Percentiles rank a stretch among this genome's conserved stretches.
phyloP scores from a whole-genome alignment of 176 grass and related monocot genomes.

The Elymus sibiricus region DNA sequence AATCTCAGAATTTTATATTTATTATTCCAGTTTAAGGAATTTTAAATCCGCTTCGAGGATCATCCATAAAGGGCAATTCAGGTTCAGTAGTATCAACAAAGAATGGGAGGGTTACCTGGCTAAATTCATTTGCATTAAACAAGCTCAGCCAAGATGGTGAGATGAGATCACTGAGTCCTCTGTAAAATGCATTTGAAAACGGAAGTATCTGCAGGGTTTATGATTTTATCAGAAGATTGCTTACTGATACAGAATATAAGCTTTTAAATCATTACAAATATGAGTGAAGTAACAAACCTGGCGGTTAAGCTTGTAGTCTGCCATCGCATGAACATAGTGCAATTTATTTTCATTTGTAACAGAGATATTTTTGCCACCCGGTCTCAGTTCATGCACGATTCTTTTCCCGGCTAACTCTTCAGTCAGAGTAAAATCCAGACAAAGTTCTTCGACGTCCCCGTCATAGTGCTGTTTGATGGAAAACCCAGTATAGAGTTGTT shows the following conservation, averaged over 20 bases:
- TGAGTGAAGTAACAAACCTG: constrained; percentile 49
- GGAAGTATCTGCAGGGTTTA: constrained; percentile 70
- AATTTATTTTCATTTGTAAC: constrained; percentile 95
- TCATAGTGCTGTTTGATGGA: constrained; percentile 73
- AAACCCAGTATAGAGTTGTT: constrained; percentile 15
- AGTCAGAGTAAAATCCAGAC: constrained; percentile 92
- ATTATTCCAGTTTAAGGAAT: not conserved
- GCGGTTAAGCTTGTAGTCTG: constrained; percentile 91
- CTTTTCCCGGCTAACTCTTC: constrained; percentile 84
- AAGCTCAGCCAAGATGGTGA: constrained; percentile 88
- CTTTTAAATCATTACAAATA: constrained; percentile 4
- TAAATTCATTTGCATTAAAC: constrained; percentile 99
- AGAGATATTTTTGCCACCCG: constrained; percentile 84
- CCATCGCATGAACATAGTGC: constrained; percentile 96
- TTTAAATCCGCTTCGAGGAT: not conserved
- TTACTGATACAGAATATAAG: constrained; percentile 8
- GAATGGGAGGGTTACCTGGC: constrained; percentile 59
- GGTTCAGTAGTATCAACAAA: constrained; percentile 1
- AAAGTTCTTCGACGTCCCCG: constrained; percentile 76
- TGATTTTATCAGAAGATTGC: not conserved
- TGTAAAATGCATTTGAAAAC: constrained; percentile 97
- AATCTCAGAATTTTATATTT: not conserved
- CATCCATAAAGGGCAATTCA: not conserved
- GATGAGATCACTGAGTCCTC: constrained; percentile 86
- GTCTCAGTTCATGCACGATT: constrained; percentile 88